Conservation (phyloP, 495 filamentous ascomycete genomes). For the Penicillium pancosmium region DNA sequence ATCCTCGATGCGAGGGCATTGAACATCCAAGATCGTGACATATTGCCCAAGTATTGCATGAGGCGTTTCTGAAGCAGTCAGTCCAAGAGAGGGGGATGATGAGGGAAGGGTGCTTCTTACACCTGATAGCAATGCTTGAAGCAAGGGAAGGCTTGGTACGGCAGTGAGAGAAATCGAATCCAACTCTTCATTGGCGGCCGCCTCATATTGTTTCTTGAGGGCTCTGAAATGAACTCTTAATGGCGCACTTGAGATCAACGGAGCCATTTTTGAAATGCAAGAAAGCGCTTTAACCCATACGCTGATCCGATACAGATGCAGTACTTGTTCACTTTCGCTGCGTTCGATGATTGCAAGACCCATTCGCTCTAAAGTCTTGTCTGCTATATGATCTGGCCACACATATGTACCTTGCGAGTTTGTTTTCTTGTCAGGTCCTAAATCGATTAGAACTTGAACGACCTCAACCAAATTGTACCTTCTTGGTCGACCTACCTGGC, state of each 20-base stretch:
- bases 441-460: constrained; percentile 4
- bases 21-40: constrained; percentile 34
- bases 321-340: constrained; percentile 26
- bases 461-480: background rate
- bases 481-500: constrained; percentile 15
- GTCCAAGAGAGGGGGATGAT: background rate
- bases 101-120: constrained; percentile 15
- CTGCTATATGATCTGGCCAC: constrained; percentile 38
- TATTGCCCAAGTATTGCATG: constrained; percentile 32
- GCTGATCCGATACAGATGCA: constrained; percentile 26
- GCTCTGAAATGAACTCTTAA: constrained; percentile 25
- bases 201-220: constrained; percentile 29
- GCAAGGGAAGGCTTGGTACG: constrained; percentile 28
- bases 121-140: constrained; percentile 32
- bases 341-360: constrained; percentile 29
- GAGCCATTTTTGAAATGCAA: constrained; percentile 27
- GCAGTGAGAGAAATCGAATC: constrained; percentile 27
- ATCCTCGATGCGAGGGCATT: constrained; percentile 27
- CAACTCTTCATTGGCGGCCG: constrained; percentile 23
- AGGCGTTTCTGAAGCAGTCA: constrained; percentile 24
- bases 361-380: constrained; percentile 30
- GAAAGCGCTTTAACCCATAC: constrained; percentile 31
- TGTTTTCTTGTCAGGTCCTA: constrained; percentile 27
- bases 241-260: constrained; percentile 21
- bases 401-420: constrained; percentile 26